Base-by-base conservation (phyloP, 257 asterid genomes). In the Datura wrightii region DNA sequence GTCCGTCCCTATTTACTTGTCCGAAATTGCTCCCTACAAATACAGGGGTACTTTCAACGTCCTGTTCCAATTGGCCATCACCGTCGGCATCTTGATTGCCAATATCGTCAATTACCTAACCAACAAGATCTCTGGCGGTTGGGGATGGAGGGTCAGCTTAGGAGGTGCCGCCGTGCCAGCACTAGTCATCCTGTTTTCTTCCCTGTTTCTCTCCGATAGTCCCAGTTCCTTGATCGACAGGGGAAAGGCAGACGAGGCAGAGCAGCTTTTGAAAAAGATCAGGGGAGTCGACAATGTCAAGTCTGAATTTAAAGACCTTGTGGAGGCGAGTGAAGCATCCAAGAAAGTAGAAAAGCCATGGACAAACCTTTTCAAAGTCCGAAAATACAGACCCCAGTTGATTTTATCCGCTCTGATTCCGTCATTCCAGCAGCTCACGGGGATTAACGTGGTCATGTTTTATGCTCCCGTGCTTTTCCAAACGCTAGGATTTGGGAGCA, bases 401-500 rank as follows among this genome's bases (percentile, higher is more conserved):
- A 36, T 50, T n/a, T 83, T 86, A 84, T 66, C 88, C 0, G 46
- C 70, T 4, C 13, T 79, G 58, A 86, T 86, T 19, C 88, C 85
- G 1, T 66, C 70, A 41, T 86, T 86, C 56, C 85, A 83, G 78
- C 87, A 86, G 16, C 66, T 86, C 18, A 86, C 79, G 0, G 89
- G 89, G 6, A 86, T 86, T 62, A 86, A 83, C 48, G 85, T 83
- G 78, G 67, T 86, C 76, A 86, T 84, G 85, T 86, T 86, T 79
- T 85, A 86, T 48, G 87, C 87, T 8, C 89, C 87, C 0, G 86
- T 86, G n/a, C 84, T 86, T 18, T 83, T 86, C 76, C 37, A 58
- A 63, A 86, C 78, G 15, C 41, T 86, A 13, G 87, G 89, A 0
- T 83, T 86, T 41, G 82, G 82, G 14, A 58, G 60, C 8, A 18